A percentile compares a stretch with the other conserved stretches of the same genome.
These are phyloP conservation scores for Macrophomina phaseolina DNA, from an alignment of 2,329 filamentous ascomycete species.

Conservation along the genomic window DNA sequence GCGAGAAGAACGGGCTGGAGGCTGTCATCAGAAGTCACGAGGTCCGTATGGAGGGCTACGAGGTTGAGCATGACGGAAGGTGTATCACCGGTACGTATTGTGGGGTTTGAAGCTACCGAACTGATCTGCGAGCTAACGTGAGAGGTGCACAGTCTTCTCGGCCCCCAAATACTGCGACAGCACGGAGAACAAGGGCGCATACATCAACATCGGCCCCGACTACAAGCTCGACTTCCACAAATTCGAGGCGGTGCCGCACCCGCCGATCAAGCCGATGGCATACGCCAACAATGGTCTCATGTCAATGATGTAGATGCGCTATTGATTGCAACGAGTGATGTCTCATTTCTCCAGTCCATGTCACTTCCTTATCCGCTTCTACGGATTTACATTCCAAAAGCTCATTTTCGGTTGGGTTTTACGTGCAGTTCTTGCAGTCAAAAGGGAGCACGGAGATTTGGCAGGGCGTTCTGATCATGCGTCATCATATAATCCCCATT, in stretches of 20 bases:
- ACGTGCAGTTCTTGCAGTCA: slow-evolving; percentile 1
- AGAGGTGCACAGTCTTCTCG: slow-evolving; percentile 74
- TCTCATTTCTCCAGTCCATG: slow-evolving; percentile 15
- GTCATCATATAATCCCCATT: neutral
- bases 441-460: neutral
- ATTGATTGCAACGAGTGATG: slow-evolving; percentile 6
- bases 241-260: slow-evolving; percentile 96
- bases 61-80: slow-evolving; percentile 92
- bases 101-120: neutral
- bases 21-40: slow-evolving; percentile 97
- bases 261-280: slow-evolving; percentile 91
- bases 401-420: neutral
- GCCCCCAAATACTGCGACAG: slow-evolving; percentile 97
- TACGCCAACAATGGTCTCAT: slow-evolving; percentile 85
- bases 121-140: neutral
- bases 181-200: slow-evolving; percentile 97
- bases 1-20: slow-evolving; percentile 91
- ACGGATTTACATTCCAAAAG: slow-evolving; percentile 5
- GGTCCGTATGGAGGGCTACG: slow-evolving; percentile 98
- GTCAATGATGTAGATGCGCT: slow-evolving; percentile 66
- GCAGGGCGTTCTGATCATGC: slow-evolving; percentile 15
- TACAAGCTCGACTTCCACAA: slow-evolving; percentile 91
- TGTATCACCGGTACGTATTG: slow-evolving; percentile 81
- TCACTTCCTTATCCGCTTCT: neutral
- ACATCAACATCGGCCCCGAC: slow-evolving; percentile 93